Conservation (phyloP, 2,329 filamentous ascomycete species). For the Trichophyton mentagrophytes region DNA sequence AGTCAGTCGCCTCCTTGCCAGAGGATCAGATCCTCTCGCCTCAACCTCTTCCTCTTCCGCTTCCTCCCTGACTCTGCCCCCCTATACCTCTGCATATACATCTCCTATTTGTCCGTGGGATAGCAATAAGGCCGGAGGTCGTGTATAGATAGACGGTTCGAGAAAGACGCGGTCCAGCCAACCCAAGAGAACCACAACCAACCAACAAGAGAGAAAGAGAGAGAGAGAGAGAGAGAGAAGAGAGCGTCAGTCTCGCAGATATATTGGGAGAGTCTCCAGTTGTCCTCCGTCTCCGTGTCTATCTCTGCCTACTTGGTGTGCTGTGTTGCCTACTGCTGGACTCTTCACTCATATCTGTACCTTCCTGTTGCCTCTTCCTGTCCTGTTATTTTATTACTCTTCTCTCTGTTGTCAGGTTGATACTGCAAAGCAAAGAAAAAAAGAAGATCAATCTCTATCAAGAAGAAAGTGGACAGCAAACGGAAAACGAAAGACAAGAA, state of each 20-base stretch:
- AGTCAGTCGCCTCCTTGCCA: not conserved
- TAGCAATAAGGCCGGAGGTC: not conserved
- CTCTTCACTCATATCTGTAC: not conserved
- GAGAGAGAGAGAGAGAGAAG: not conserved
- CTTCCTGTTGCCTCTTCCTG: not conserved
- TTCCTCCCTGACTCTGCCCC: not conserved
- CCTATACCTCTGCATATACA: not conserved
- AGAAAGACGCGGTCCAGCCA: not conserved
- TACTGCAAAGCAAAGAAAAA: not conserved
- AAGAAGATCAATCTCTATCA: not conserved
- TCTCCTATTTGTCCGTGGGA: not conserved
- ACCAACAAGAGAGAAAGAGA: not conserved
- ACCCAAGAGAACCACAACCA: not conserved
- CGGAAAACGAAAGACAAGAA: not conserved
- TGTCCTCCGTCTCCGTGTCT: not conserved
- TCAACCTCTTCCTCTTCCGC: not conserved
- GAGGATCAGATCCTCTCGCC: not conserved
- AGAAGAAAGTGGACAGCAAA: not conserved
- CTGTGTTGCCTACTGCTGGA: not conserved
- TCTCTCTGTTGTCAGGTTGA: not conserved
- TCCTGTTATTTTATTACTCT: not conserved
- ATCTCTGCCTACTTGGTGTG: not conserved
- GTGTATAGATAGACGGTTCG: slow-evolving; percentile 1
- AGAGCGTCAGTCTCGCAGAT: not conserved
- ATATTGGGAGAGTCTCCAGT: not conserved